Conservation (phyloP, 495 filamentous ascomycete genomes). For the Xylona heveae region DNA sequence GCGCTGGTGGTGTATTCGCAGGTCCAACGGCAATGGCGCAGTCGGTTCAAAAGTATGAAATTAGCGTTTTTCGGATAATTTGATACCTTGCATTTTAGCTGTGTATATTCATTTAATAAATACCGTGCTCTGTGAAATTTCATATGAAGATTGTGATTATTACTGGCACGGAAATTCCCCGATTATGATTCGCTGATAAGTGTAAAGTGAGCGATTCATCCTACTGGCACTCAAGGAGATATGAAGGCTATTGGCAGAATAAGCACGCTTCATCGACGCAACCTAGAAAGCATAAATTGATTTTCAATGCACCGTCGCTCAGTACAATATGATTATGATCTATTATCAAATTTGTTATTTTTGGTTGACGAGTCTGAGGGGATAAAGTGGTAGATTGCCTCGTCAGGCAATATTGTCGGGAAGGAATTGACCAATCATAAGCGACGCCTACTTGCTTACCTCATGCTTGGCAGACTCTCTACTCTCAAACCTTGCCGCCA, state of each 20-base stretch:
- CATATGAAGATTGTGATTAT: not conserved
- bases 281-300: not conserved
- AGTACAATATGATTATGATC: not conserved
- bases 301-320: too few relatives aligned
- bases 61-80: too few relatives aligned
- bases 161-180: not conserved
- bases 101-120: not conserved
- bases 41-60: too few relatives aligned
- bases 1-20: not conserved
- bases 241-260: too few relatives aligned
- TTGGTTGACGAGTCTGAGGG: not conserved
- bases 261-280: too few relatives aligned
- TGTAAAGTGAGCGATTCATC: too few relatives aligned
- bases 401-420: too few relatives aligned
- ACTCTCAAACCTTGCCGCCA: not conserved
- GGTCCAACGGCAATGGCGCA: not conserved
- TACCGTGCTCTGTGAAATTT: not conserved
- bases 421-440: not conserved
- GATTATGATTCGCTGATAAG: not conserved
- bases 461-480: not conserved
- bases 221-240: too few relatives aligned
- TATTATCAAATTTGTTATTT: not conserved
- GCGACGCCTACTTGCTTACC: not conserved
- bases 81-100: not conserved
- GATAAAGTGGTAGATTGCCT: not conserved